These are phyloP conservation scores for Trypanosoma platydactyli DNA, from an alignment of 208 protist species.

Conservation along the genomic window DNA sequence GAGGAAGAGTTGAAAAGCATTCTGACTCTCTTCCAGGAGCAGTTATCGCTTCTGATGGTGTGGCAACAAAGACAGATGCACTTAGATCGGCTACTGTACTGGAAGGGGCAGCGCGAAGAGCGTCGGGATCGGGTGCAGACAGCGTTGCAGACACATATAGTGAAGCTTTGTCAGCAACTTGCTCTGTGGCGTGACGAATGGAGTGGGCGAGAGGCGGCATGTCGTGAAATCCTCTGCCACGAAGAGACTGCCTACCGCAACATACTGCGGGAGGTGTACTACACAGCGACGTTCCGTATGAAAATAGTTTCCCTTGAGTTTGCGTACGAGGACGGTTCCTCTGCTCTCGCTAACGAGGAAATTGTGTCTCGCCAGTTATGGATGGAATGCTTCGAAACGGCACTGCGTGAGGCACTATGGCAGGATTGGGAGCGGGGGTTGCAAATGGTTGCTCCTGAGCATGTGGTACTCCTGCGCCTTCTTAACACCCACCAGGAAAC, in stretches of 20 bases:
- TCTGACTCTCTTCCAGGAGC: constrained; percentile 33
- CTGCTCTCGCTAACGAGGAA: constrained; percentile 33
- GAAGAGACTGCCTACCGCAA: constrained; percentile 17
- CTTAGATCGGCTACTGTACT: constrained; percentile 76
- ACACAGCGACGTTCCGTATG: not conserved
- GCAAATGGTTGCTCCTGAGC: constrained; percentile 5
- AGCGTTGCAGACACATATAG: constrained; percentile 4
- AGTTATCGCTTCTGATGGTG: constrained; percentile 42
- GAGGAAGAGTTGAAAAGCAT: constrained; percentile 36
- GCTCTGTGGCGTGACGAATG: not conserved
- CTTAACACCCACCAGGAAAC: constrained; percentile 4
- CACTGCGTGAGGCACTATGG: constrained; percentile 19
- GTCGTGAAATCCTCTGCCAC: not conserved
- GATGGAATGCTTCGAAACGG: constrained; percentile 36
- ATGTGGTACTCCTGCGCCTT: constrained; percentile 15
- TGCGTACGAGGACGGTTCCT: constrained; percentile 20
- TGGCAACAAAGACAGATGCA: constrained; percentile 77
- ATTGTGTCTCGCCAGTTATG: constrained; percentile 16
- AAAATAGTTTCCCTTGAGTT: not conserved
- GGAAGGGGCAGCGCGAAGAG: constrained; percentile 56
- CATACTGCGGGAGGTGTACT: constrained; percentile 1
- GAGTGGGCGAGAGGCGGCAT: constrained; percentile 10
- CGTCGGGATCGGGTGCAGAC: constrained; percentile 30
- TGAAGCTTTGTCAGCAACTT: not conserved
- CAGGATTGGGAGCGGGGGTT: constrained; percentile 22